Conservation (phyloP, 2,329 filamentous ascomycete species). For the Monilinia aucupariae region DNA sequence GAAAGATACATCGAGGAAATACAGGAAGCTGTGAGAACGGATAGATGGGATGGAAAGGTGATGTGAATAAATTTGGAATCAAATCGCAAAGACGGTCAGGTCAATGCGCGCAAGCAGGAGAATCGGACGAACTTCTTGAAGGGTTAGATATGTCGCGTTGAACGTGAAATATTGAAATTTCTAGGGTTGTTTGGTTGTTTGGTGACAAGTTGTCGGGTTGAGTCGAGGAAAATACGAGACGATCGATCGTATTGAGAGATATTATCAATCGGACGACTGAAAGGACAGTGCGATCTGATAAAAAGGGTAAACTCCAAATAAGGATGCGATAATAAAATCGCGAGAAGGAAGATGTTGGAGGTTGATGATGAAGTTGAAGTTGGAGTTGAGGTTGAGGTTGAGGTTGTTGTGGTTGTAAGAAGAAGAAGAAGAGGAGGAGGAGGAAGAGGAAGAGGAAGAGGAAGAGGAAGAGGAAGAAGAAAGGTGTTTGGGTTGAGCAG, state of each 20-base stretch:
- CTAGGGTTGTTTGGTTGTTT: constrained; percentile 6
- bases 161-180: constrained; percentile 6
- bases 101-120: constrained; percentile 35
- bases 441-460: too few species aligned
- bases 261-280: constrained; percentile 30
- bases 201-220: neutral
- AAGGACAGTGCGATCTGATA: constrained; percentile 32
- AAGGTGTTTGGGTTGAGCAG: neutral
- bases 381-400: neutral
- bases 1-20: constrained; percentile 37
- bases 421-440: too few species aligned
- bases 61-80: constrained; percentile 21
- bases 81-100: constrained; percentile 25
- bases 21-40: constrained; percentile 33
- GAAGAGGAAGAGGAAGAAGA: too few species aligned
- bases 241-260: constrained; percentile 7
- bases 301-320: neutral
- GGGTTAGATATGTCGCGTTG: constrained; percentile 19
- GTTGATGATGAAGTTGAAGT: neutral
- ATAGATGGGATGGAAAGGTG: constrained; percentile 31
- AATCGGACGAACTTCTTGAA: constrained; percentile 36
- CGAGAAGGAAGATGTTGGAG: neutral
- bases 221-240: neutral
- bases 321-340: constrained; percentile 1
- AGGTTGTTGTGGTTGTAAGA: neutral